phyloP scores from a whole-genome alignment of 176 grass and related monocot genomes.

The Carex scoparia region DNA sequence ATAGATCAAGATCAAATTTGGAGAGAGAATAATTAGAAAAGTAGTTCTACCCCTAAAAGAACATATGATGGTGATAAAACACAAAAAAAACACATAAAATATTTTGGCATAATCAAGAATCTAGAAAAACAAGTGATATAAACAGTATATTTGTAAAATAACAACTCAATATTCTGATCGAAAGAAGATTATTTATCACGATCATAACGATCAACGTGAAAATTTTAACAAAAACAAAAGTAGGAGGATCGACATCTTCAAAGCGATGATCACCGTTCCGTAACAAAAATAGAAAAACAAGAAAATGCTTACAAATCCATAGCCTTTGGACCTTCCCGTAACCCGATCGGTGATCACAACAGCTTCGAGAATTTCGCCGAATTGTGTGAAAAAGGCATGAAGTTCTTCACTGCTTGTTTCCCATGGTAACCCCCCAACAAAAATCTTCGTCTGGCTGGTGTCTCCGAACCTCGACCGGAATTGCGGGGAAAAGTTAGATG shows the following conservation, averaged over 20 bases:
- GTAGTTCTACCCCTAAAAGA: not conserved
- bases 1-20: conserved; percentile 4
- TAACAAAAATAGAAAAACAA: not conserved
- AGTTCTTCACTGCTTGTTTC: conserved; percentile 26
- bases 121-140: not conserved
- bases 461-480: conserved; percentile 18
- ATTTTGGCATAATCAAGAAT: not conserved
- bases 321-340: conserved; percentile 37
- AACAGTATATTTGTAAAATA: not conserved
- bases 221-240: not conserved
- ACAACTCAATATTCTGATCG: not conserved
- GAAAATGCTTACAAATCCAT: conserved; percentile 33
- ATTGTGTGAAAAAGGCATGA: conserved; percentile 20
- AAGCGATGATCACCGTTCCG: not conserved
- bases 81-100: not conserved
- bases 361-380: conserved; percentile 33
- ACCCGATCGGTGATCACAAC: conserved; percentile 34
- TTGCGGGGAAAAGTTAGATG: not conserved
- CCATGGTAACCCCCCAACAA: conserved; percentile 38
- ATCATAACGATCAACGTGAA: not conserved
- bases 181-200: not conserved
- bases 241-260: not conserved
- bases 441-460: conserved; percentile 32
- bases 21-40: conserved; percentile 6
- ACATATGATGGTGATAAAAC: conserved; percentile 10